Evolutionary conservation across 2,329 filamentous ascomycete genomes (phyloP).

Genomic region (Calonectria montana): DNA sequence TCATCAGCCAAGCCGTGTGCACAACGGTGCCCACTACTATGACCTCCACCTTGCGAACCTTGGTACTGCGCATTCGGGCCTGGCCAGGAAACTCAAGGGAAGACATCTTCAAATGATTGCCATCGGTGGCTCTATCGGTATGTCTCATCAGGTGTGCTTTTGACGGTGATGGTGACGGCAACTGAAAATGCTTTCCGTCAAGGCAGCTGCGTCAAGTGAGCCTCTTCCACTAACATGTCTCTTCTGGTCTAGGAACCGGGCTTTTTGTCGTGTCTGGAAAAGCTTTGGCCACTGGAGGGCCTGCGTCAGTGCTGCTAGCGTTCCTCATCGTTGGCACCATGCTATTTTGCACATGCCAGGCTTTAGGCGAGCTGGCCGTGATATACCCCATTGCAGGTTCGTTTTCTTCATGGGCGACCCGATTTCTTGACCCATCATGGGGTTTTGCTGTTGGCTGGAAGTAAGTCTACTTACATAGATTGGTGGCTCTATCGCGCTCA

Average conservation of each 20-base stretch:
- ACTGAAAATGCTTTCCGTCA: not conserved
- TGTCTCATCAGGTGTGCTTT: constrained; percentile 15
- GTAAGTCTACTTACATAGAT: constrained; percentile 56
- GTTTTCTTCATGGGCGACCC: constrained; percentile 90
- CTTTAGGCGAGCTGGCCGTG: constrained; percentile 91
- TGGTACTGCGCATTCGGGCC: constrained; percentile 79
- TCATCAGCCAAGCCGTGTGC: constrained; percentile 47
- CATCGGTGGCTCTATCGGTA: constrained; percentile 90
- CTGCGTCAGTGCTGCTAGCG: constrained; percentile 81
- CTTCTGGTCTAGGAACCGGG: constrained; percentile 71
- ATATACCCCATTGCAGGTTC: constrained; percentile 91
- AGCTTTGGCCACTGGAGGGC: constrained; percentile 78
- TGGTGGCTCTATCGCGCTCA: not conserved
- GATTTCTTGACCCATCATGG: constrained; percentile 94
- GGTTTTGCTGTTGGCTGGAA: constrained; percentile 97
- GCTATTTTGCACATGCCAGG: constrained; percentile 93
- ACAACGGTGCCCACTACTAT: constrained; percentile 62
- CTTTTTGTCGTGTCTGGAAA: constrained; percentile 87
- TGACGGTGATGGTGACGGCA: not conserved
- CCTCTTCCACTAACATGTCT: constrained; percentile 24
- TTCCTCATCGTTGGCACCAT: constrained; percentile 84
- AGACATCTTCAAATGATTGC: constrained; percentile 98
- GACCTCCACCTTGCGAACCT: constrained; percentile 70
- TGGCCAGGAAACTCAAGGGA: constrained; percentile 82
- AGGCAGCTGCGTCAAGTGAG: not conserved